phyloP scores from a whole-genome alignment of 192 early-diverging fungal species.

The Backusella circina region DNA sequence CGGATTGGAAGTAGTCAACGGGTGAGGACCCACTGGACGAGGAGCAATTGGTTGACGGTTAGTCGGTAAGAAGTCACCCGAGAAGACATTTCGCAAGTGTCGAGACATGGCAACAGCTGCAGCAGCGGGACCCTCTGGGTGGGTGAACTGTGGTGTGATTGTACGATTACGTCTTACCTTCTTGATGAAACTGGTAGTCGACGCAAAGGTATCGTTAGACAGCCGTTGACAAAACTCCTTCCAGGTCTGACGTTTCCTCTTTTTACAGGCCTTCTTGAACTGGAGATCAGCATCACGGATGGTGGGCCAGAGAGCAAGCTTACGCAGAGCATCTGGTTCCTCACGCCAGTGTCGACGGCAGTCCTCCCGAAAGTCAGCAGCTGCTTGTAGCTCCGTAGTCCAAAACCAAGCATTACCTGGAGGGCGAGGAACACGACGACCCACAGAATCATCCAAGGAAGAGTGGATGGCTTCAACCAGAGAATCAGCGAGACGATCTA shows the following conservation, averaged over 20 bases:
- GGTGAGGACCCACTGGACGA: background rate
- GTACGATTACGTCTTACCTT: background rate
- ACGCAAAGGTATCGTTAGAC: background rate
- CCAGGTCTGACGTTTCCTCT: background rate
- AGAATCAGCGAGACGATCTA: background rate
- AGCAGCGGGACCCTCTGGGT: background rate
- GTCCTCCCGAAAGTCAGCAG: background rate
- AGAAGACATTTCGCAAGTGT: background rate
- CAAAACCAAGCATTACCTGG: background rate
- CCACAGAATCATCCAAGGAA: background rate
- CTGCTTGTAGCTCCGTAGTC: background rate
- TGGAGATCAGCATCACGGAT: background rate
- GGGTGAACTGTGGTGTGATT: background rate
- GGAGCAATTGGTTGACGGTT: background rate
- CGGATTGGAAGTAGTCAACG: no score
- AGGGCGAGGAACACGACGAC: background rate
- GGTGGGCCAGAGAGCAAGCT: background rate
- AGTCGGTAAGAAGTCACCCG: background rate
- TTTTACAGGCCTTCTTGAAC: background rate
- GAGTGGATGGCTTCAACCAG: background rate
- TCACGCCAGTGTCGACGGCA: background rate
- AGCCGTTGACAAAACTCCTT: background rate
- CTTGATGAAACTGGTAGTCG: background rate
- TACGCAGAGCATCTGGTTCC: background rate
- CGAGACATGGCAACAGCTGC: background rate